phyloP scores from a whole-genome alignment of 2,329 filamentous ascomycete species.

The Cladosporium halotolerans region DNA sequence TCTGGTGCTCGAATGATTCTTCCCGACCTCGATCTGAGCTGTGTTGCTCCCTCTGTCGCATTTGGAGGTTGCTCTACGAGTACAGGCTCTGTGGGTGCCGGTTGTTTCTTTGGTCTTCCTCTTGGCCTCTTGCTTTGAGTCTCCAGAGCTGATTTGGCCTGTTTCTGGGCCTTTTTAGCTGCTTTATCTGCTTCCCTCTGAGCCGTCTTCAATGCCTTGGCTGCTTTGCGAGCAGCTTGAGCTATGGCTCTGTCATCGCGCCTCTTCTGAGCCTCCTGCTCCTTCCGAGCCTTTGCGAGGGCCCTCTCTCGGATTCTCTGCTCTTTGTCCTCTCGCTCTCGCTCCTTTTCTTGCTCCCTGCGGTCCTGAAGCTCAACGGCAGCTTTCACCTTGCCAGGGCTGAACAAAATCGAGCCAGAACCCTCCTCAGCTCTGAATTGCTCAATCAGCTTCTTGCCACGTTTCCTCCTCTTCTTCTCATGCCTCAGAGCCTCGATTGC shows the following conservation, averaged over 20 bases:
- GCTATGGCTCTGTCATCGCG: not conserved
- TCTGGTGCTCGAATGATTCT: not conserved
- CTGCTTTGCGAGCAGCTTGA: not conserved
- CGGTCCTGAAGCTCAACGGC: not conserved
- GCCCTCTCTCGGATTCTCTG: not conserved
- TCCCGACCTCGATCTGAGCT: not conserved
- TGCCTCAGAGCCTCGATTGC: not conserved
- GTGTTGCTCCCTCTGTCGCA: not conserved
- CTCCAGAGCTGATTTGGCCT: not conserved
- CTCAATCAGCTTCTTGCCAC: slow-evolving; percentile 1
- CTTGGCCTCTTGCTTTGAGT: not conserved
- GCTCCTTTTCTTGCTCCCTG: not conserved
- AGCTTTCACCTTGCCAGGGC: not conserved
- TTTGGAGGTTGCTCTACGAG: not conserved
- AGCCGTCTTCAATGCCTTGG: not conserved
- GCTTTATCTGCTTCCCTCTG: not conserved
- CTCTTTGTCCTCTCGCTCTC: not conserved
- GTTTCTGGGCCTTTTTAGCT: not conserved
- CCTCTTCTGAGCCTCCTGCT: not conserved
- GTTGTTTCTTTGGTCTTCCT: not conserved
- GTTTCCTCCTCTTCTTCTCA: slow-evolving; percentile 1
- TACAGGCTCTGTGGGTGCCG: not conserved
- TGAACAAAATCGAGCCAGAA: not conserved
- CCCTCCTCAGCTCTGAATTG: not conserved
- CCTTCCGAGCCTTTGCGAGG: not conserved